phyloP scores from a whole-genome alignment of 2,329 filamentous ascomycete species.

The Geosmithia morbida region DNA sequence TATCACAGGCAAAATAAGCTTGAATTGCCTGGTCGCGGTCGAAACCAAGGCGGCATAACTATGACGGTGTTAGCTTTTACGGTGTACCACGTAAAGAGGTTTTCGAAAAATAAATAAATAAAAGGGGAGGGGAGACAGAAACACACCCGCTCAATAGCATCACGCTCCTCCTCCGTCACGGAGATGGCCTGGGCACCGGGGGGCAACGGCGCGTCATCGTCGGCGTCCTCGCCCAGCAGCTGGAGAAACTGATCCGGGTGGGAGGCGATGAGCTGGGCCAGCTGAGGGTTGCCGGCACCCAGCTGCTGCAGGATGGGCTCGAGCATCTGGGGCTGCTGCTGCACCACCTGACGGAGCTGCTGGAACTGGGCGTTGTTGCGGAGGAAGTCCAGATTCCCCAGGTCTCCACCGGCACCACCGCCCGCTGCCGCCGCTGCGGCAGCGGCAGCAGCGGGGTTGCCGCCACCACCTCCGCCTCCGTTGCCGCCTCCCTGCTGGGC shows the following conservation, averaged over 20 bases:
- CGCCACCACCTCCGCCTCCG: conserved; percentile 21
- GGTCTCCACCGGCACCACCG: conserved; percentile 33
- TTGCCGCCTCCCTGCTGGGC: conserved; percentile 51
- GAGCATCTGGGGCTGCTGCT: conserved; percentile 96
- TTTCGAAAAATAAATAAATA: neutral
- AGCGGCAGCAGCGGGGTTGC: conserved; percentile 21
- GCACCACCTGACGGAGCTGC: conserved; percentile 90
- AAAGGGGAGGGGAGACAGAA: too few relatives aligned
- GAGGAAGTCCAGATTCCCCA: conserved; percentile 82
- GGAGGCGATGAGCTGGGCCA: conserved; percentile 80
- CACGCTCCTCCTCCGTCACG: conserved; percentile 90
- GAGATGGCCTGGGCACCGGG: conserved; percentile 80
- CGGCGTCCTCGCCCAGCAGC: conserved; percentile 74
- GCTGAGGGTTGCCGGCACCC: conserved; percentile 83
- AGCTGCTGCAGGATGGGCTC: conserved; percentile 97
- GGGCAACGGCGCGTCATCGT: conserved; percentile 71
- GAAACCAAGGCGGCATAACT: conserved; percentile 90
- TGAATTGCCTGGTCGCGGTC: conserved; percentile 88
- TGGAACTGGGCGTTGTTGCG: conserved; percentile 96
- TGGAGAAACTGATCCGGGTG: conserved; percentile 90
- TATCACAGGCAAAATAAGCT: conserved; percentile 98
- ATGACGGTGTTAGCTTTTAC: conserved; percentile 1
- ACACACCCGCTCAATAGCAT: conserved; percentile 84
- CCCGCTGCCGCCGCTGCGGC: conserved; percentile 34
- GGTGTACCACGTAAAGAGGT: too few relatives aligned